phyloP scores from a whole-genome alignment of 129 eudicot species.

The Oenanthe sinensis region DNA sequence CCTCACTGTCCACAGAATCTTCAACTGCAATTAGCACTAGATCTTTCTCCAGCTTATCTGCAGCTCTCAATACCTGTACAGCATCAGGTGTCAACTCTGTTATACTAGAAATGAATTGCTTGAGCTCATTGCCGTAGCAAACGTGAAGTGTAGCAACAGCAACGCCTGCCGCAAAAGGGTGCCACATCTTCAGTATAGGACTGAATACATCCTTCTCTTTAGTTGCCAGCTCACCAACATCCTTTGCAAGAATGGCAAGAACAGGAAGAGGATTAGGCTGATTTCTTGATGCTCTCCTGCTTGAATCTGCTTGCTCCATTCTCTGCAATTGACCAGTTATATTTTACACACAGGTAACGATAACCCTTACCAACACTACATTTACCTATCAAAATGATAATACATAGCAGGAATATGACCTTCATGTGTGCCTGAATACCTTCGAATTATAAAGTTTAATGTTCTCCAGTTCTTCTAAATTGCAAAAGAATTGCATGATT shows the following conservation, averaged over 20 bases:
- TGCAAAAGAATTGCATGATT: neutral
- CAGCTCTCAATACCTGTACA: slow-evolving; percentile 82
- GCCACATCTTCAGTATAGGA: slow-evolving; percentile 87
- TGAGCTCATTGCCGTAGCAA: slow-evolving; percentile 90
- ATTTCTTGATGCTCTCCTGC: slow-evolving; percentile 91
- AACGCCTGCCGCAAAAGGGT: slow-evolving; percentile 95
- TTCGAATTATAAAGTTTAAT: neutral
- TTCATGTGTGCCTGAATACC: neutral
- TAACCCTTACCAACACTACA: neutral
- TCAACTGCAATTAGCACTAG: slow-evolving; percentile 91
- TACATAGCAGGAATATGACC: neutral
- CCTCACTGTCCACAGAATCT: slow-evolving; percentile 97
- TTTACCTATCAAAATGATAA: neutral
- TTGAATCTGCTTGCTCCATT: slow-evolving; percentile 99
- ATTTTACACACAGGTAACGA: neutral
- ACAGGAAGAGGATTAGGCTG: slow-evolving; percentile 91
- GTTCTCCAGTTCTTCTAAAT: neutral
- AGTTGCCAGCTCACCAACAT: slow-evolving; percentile 80
- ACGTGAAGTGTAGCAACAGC: slow-evolving; percentile 97
- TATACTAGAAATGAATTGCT: slow-evolving; percentile 83
- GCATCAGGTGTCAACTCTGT: slow-evolving; percentile 93
- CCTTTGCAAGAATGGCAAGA: slow-evolving; percentile 93
- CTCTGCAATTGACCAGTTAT: slow-evolving; percentile 35
- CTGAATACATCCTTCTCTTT: slow-evolving; percentile 76
- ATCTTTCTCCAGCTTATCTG: slow-evolving; percentile 91